phyloP scores from a whole-genome alignment of 2,329 filamentous ascomycete genomes.

The Ilyonectria destructans region DNA sequence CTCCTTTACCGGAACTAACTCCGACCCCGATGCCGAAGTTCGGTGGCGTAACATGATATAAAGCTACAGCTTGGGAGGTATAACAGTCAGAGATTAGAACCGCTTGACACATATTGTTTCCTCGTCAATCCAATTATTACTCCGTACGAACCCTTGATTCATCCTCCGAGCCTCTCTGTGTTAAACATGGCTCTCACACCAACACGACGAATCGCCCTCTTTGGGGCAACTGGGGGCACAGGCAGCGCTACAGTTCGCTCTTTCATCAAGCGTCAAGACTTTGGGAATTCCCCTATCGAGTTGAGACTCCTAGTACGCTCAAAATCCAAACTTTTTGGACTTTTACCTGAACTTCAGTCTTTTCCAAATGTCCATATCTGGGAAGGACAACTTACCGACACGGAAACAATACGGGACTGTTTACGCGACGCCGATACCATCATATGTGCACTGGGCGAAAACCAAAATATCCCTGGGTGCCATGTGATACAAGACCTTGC shows the following conservation, averaged over 20 bases:
- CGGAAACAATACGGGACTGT: not conserved
- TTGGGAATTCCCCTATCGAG: not conserved
- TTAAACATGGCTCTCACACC: not conserved
- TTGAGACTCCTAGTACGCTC: constrained; percentile 2
- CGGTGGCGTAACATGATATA: not conserved
- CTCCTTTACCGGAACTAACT: not conserved
- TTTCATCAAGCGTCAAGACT: constrained; percentile 4
- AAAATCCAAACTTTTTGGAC: not conserved
- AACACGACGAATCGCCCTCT: not conserved
- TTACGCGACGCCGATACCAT: not conserved
- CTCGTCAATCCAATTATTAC: not conserved
- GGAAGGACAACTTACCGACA: constrained; percentile 11
- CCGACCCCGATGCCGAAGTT: not conserved
- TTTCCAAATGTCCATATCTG: not conserved
- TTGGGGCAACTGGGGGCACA: constrained; percentile 11
- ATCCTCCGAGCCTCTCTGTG: not conserved
- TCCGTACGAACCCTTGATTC: not conserved
- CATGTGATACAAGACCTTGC: constrained; percentile 4
- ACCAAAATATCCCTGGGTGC: constrained; percentile 4
- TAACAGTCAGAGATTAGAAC: not conserved
- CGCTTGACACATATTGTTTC: not conserved
- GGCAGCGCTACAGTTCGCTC: constrained; percentile 6
- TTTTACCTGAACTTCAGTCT: not conserved
- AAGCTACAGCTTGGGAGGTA: not conserved
- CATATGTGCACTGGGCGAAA: constrained; percentile 7